Percentiles rank a stretch among this genome's conserved stretches.
phyloP scores from a whole-genome alignment of 257 asterid species.

The Hygrophila difformis region DNA sequence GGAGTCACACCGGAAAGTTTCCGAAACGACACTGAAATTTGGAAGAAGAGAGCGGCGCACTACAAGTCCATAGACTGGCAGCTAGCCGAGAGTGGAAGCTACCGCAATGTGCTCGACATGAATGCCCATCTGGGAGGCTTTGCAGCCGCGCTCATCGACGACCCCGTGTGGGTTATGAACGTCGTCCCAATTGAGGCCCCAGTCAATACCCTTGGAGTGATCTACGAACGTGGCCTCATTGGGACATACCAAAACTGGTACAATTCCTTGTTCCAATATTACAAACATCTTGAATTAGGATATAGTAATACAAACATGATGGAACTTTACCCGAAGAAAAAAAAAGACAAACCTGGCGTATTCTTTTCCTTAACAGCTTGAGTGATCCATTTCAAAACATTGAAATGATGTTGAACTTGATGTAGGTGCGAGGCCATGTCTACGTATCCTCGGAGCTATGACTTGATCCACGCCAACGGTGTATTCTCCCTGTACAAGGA shows the following conservation, averaged over 20 bases:
- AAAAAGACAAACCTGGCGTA: no score
- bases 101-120: slow-evolving; percentile 85
- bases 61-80: slow-evolving; percentile 66
- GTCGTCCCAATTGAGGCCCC: slow-evolving; percentile 57
- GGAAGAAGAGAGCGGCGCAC: slow-evolving; percentile 63
- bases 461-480: slow-evolving; percentile 74
- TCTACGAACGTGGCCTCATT: slow-evolving; percentile 79
- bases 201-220: slow-evolving; percentile 55
- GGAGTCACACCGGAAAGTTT: slow-evolving; percentile 48
- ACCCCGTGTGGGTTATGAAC: slow-evolving; percentile 91
- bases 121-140: slow-evolving; percentile 84
- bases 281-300: no score
- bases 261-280: no score
- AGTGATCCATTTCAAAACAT: no score
- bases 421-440: slow-evolving; percentile 94
- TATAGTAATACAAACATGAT: no score
- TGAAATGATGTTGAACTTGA: no score
- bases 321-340: no score
- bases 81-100: slow-evolving; percentile 73
- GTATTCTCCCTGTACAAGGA: slow-evolving; percentile 62
- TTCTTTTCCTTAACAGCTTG: no score
- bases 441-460: slow-evolving; percentile 84
- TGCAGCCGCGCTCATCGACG: slow-evolving; percentile 70
- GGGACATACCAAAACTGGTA: slow-evolving; percentile 94
- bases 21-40: slow-evolving; percentile 36